phyloP scores from a whole-genome alignment of 306 rosid genomes.

The Carpinus viminea region DNA sequence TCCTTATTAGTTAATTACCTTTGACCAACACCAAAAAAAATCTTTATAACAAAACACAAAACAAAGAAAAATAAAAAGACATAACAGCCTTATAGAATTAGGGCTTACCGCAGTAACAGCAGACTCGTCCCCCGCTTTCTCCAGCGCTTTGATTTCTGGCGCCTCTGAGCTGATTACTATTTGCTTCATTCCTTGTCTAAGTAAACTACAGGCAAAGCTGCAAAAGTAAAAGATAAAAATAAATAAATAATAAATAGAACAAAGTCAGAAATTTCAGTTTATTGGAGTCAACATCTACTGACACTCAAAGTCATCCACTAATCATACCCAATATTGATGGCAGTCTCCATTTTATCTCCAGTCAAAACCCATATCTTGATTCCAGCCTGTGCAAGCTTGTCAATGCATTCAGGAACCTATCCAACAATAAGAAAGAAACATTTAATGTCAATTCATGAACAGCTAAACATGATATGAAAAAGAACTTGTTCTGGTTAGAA shows the following conservation, averaged over 20 bases:
- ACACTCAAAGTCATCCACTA: constrained; percentile 1
- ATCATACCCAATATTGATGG: constrained; percentile 88
- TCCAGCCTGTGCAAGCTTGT: constrained; percentile 99
- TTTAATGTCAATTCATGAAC: constrained; percentile 6
- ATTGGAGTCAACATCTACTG: constrained; percentile 1
- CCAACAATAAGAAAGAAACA: constrained; percentile 18
- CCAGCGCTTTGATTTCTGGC: constrained; percentile 69
- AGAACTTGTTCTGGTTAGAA: not conserved
- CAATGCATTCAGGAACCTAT: constrained; percentile 98
- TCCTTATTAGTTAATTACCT: not conserved
- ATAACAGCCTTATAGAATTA: constrained; percentile 3
- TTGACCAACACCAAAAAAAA: not conserved
- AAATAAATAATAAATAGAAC: constrained; percentile 12
- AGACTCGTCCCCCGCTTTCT: constrained; percentile 68
- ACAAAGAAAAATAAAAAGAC: constrained; percentile 6
- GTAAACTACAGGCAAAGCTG: constrained; percentile 97
- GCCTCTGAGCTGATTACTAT: constrained; percentile 85
- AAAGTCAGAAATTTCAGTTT: constrained; percentile 14
- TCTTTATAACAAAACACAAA: not conserved
- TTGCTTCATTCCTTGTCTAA: constrained; percentile 94
- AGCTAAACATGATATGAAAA: not conserved
- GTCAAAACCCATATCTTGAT: constrained; percentile 98
- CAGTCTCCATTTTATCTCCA: constrained; percentile 99
- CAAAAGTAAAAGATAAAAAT: not conserved
- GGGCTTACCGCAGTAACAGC: constrained; percentile 58